Conservation (phyloP, 768 basidiomycete species). For the Termitomyces sp. region DNA sequence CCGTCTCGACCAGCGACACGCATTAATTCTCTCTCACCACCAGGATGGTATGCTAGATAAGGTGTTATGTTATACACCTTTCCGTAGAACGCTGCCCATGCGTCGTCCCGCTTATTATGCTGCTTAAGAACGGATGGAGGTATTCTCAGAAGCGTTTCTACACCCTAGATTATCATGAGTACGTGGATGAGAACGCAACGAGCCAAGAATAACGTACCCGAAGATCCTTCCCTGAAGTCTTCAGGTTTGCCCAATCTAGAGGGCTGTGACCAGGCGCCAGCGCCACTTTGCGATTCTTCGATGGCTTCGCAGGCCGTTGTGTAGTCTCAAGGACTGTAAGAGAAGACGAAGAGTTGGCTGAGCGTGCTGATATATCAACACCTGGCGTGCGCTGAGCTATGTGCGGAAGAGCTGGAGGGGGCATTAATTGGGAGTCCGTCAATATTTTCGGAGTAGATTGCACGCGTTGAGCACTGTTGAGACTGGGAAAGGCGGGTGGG, state of each 20-base stretch:
- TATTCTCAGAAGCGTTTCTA: slow-evolving; percentile 63
- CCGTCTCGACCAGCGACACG: slow-evolving; percentile 94
- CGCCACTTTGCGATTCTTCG: slow-evolving; percentile 76
- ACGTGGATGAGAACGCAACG: background rate
- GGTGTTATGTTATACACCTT: slow-evolving; percentile 97
- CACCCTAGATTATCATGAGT: slow-evolving; percentile 48
- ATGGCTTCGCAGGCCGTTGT: slow-evolving; percentile 47
- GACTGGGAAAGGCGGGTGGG: slow-evolving; percentile 73
- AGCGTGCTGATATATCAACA: slow-evolving; percentile 25
- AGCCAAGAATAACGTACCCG: slow-evolving; percentile 44
- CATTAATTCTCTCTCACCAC: slow-evolving; percentile 93
- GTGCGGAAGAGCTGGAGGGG: slow-evolving; percentile 43
- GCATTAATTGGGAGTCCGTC: slow-evolving; percentile 52
- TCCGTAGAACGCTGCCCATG: slow-evolving; percentile 89
- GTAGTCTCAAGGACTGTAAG: slow-evolving; percentile 63
- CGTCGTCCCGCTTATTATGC: slow-evolving; percentile 84
- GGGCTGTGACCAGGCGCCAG: slow-evolving; percentile 89
- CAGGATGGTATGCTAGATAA: slow-evolving; percentile 90
- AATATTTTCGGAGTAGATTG: slow-evolving; percentile 32
- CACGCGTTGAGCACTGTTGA: slow-evolving; percentile 69
- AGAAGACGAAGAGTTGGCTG: slow-evolving; percentile 28
- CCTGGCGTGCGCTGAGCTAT: slow-evolving; percentile 39
- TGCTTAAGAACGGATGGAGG: slow-evolving; percentile 72
- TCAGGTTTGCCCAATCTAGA: slow-evolving; percentile 91
- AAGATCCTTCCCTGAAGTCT: slow-evolving; percentile 76